A percentile compares a stretch with the other conserved stretches of the same genome.
These are phyloP conservation scores for Nannochloropsis gaditana DNA, from an alignment of 108 stramenopile species.

Conservation along the genomic window DNA sequence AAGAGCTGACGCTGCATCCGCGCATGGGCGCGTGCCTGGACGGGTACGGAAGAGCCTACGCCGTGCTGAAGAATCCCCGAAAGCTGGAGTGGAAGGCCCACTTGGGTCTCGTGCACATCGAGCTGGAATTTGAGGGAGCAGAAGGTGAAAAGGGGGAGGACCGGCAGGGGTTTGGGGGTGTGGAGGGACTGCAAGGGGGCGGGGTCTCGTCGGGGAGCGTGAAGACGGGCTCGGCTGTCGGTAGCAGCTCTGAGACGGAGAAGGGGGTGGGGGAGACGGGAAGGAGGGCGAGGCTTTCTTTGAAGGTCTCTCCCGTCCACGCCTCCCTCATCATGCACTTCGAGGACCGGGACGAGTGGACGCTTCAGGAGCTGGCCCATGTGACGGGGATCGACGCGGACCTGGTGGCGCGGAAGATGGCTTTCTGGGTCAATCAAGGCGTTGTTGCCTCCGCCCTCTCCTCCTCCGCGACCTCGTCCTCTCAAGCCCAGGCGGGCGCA, in stretches of 20 bases:
- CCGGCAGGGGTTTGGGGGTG: background rate
- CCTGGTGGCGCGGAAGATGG: constrained; percentile 34
- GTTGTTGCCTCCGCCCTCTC: background rate
- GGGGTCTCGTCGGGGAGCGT: no score
- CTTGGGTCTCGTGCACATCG: constrained; percentile 76
- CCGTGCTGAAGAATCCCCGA: constrained; percentile 83
- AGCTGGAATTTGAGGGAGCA: constrained; percentile 74
- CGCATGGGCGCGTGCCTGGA: constrained; percentile 62
- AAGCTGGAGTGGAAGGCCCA: constrained; percentile 75
- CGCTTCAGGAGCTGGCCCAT: constrained; percentile 23
- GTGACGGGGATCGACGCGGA: constrained; percentile 21
- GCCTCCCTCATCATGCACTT: constrained; percentile 87
- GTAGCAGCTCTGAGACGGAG: background rate
- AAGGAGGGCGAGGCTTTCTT: constrained; percentile 24
- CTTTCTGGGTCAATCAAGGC: constrained; percentile 41
- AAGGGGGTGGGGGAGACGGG: background rate
- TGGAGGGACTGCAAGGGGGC: background rate
- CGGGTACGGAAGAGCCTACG: constrained; percentile 55
- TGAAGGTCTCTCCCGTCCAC: constrained; percentile 72
- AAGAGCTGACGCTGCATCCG: constrained; percentile 73
- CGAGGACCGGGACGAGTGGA: constrained; percentile 50
- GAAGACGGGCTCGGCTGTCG: no score
- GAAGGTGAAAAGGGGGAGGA: constrained; percentile 26
- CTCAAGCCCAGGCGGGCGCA: background rate
- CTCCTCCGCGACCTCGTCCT: background rate